These are phyloP conservation scores for Melocanna baccifera DNA, from an alignment of 176 grass and related monocot species.

Conservation along the genomic window DNA sequence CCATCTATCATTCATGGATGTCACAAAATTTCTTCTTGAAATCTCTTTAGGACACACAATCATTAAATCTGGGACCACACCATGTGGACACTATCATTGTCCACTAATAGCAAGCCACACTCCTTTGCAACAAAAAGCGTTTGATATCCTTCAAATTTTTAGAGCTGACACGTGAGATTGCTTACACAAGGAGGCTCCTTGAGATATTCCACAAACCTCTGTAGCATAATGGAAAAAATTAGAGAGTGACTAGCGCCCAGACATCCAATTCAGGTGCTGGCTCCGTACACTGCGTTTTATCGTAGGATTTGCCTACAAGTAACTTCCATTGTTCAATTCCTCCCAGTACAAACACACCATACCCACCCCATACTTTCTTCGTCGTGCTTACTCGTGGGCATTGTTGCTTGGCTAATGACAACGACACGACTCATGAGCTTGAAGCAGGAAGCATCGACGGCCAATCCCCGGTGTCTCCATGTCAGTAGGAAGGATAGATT, in stretches of 20 bases:
- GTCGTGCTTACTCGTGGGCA: too few species aligned
- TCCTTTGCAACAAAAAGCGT: neutral
- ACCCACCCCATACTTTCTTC: too few species aligned
- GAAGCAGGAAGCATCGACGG: too few species aligned
- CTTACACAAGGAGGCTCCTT: neutral
- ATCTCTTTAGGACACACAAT: constrained; percentile 13
- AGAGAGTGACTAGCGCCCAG: too few species aligned
- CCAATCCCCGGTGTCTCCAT: too few species aligned
- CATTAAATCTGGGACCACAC: neutral
- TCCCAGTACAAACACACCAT: too few species aligned
- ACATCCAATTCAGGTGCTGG: accelerated
- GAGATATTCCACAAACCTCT: neutral
- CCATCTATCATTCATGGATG: neutral
- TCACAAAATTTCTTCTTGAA: neutral
- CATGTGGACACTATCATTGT: neutral
- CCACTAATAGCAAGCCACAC: neutral
- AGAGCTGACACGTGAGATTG: neutral
- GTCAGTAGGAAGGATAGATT: too few species aligned
- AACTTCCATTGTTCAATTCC: too few species aligned
- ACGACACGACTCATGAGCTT: too few species aligned
- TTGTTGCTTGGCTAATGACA: too few species aligned
- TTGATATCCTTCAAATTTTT: neutral
- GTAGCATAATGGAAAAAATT: neutral
- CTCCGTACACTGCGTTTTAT: accelerated
- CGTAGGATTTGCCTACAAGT: too few species aligned